Base-by-base conservation (phyloP, 1,284 basidiomycete genomes). In the Rhizoctonia solani region DNA sequence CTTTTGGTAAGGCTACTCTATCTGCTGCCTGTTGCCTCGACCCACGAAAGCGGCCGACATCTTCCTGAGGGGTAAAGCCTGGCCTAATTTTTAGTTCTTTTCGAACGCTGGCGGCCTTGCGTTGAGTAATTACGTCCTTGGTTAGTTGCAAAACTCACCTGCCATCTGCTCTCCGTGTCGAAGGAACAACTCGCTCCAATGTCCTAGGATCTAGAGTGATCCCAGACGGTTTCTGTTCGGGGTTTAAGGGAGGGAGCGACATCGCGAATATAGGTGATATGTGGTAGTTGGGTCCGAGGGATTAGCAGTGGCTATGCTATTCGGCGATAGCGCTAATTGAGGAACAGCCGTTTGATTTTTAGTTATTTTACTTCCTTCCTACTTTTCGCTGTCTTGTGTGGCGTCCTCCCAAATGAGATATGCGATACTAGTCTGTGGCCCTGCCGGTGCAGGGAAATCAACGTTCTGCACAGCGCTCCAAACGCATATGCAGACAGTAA, bases 371-470 rank as follows among this genome's bases (percentile, higher is more conserved):
- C 23, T 49, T 27, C 23, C 14, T 27, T 21, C 5, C 46, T 27
- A 25, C 29, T 34, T 30, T 6, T 42, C 4, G 29, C 54, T 30
- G 23, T 39, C 59, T 9, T 42, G 25, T 30, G 41, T n/a, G 53
- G 19, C 21, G 21, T 49, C 11, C 4, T 11, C 14, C 21, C 25
- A 13, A 9, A 95, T 96, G 93, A 88, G 93, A 69, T 95, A 96
- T 82, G 93, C 93, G 6, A 89, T 95, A 29, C 84, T 96, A 23
- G 63, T 65, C 37, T 70, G 69, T 42, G 94, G 94, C 34, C 96
- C 97, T 55, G 97, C 97, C 0, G 97, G 97, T 44, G 94, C 96
- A 5, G 97, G 97, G 69, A 99, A 99, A 81, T 95, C 95, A 0
- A 99, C 97, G 0, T 97, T 99, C 75, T 92, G 92, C 74, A 82